Evolutionary conservation across 106 monocot genomes (phyloP).

Genomic region (Dendrobium chrysotoxum): DNA sequence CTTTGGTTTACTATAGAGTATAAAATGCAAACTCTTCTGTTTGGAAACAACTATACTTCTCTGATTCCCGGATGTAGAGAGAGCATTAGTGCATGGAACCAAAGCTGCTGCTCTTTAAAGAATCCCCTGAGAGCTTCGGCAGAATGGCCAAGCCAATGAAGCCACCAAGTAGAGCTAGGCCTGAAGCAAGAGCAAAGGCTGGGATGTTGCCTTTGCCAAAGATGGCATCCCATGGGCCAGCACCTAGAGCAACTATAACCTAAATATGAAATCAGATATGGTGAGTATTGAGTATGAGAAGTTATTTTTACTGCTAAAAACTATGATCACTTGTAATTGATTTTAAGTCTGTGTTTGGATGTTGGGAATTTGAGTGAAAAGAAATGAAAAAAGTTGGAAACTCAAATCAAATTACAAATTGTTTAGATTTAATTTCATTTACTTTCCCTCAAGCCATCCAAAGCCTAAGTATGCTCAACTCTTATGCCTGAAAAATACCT

Average conservation of each 20-base stretch:
- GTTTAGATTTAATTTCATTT: background rate
- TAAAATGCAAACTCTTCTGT: background rate
- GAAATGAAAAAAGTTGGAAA: no score
- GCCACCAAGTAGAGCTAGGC: constrained; percentile 9
- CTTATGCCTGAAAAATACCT: constrained; percentile 2
- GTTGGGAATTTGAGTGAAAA: no score
- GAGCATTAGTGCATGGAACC: constrained; percentile 4
- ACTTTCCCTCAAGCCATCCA: background rate
- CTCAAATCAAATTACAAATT: no score
- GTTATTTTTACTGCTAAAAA: background rate
- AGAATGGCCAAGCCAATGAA: constrained; percentile 6
- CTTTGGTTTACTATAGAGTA: background rate
- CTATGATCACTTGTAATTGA: background rate
- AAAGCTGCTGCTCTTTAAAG: constrained; percentile 1
- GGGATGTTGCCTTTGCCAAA: constrained; percentile 24
- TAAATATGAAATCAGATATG: background rate
- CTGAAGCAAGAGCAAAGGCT: constrained; percentile 20
- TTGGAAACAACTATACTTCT: background rate
- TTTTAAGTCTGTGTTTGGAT: no score
- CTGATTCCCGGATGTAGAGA: background rate
- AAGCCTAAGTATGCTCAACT: background rate
- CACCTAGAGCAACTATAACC: constrained; percentile 11
- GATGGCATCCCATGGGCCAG: constrained; percentile 26
- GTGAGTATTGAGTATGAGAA: no score
- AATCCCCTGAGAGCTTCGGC: constrained; percentile 9